A percentile compares a stretch with the other conserved stretches of the same genome.
phyloP scores from a whole-genome alignment of 148 eudicot genomes.

The Persicaria tinctoria region DNA sequence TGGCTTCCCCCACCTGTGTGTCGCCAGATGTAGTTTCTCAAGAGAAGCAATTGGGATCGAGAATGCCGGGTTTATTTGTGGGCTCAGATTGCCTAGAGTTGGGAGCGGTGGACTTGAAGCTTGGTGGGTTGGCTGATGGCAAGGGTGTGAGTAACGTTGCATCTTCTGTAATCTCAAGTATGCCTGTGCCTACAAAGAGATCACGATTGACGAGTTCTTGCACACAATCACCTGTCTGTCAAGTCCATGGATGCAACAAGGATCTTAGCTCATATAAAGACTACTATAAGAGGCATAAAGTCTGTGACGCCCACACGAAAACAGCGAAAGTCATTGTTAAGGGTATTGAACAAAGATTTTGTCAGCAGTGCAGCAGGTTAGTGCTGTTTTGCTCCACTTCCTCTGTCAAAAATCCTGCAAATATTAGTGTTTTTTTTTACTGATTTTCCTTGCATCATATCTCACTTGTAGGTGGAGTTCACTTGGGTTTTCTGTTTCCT shows the following conservation, averaged over 20 bases:
- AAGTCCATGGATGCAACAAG: constrained; percentile 68
- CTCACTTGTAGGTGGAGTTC: not conserved
- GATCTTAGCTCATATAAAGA: constrained; percentile 70
- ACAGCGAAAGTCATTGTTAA: constrained; percentile 72
- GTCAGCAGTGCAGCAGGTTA: constrained; percentile 99
- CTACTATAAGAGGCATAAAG: constrained; percentile 82
- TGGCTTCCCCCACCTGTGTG: not conserved
- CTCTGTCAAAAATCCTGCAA: not conserved
- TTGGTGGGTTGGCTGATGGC: constrained; percentile 41
- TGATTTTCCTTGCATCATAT: not conserved
- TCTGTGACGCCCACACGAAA: constrained; percentile 84
- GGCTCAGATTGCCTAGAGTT: constrained; percentile 38
- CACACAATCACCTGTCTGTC: constrained; percentile 45
- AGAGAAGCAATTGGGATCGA: not conserved
- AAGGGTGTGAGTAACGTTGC: constrained; percentile 15
- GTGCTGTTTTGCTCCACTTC: constrained; percentile 16
- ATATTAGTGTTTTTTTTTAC: not conserved
- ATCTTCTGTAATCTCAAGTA: constrained; percentile 25
- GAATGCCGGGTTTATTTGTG: constrained; percentile 12
- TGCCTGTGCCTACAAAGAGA: constrained; percentile 38
- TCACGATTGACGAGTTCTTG: constrained; percentile 25
- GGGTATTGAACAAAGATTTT: constrained; percentile 80
- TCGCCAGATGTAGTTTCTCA: constrained; percentile 11
- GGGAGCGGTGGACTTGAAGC: constrained; percentile 43
- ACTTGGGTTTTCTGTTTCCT: not conserved